Evolutionary conservation across 2,329 filamentous ascomycete species (phyloP).

Genomic region (Emergomyces africanus): DNA sequence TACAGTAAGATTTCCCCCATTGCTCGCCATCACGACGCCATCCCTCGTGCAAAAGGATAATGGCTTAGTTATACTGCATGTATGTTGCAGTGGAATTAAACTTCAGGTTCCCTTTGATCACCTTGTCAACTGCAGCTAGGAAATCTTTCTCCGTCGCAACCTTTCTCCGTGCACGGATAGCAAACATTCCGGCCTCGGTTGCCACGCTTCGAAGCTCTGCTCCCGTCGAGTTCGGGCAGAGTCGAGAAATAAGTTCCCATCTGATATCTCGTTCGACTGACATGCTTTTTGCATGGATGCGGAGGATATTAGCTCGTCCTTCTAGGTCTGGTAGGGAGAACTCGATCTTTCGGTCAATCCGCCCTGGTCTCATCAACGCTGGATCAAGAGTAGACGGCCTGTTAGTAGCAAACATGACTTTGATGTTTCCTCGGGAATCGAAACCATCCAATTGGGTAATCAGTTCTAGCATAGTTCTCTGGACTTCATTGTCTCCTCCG

Average conservation of each 20-base stretch:
- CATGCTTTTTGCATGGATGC: conserved; percentile 99
- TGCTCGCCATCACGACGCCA: conserved; percentile 3
- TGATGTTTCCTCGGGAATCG: conserved; percentile 94
- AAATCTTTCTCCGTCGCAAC: conserved; percentile 99
- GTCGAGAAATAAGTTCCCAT: conserved; percentile 94
- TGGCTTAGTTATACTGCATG: conserved; percentile 89
- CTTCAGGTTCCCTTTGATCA: conserved; percentile 98
- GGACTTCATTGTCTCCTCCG: conserved; percentile 93
- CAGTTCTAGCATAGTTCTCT: conserved; percentile 94
- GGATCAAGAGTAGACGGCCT: conserved; percentile 89
- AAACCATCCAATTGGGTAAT: conserved; percentile 97
- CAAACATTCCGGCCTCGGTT: conserved; percentile 97
- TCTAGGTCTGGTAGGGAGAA: conserved; percentile 96
- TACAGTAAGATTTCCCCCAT: not conserved
- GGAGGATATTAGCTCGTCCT: conserved; percentile 90
- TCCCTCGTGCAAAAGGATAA: not conserved
- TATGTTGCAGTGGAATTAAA: conserved; percentile 98
- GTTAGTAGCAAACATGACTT: conserved; percentile 99
- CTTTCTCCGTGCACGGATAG: conserved; percentile 88
- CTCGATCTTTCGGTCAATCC: conserved; percentile 98
- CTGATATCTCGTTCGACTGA: conserved; percentile 96
- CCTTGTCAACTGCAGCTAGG: conserved; percentile 94
- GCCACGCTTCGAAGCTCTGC: conserved; percentile 93
- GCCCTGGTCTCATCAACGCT: conserved; percentile 91
- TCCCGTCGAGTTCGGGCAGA: conserved; percentile 95